Percentiles rank a stretch among this genome's conserved stretches.
Evolutionary conservation across 148 eudicot genomes (phyloP).

Genomic region (Linanthus parryae): DNA sequence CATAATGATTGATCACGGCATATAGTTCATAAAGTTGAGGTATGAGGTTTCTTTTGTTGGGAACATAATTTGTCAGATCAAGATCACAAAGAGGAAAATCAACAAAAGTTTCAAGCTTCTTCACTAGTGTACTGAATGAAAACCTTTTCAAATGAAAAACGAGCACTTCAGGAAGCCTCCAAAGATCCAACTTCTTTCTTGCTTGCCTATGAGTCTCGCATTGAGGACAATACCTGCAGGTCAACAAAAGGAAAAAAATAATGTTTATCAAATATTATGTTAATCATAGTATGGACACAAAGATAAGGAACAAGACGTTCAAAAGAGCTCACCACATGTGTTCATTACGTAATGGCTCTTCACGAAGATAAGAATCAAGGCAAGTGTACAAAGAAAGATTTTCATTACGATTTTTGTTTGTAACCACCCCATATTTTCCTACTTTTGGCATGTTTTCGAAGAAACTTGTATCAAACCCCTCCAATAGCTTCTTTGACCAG

Average conservation of each 20-base stretch:
- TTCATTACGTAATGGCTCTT: conserved; percentile 95
- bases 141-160: conserved; percentile 94
- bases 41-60: conserved; percentile 67
- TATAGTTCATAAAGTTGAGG: conserved; percentile 87
- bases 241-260: too few relatives aligned
- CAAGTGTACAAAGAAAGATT: conserved; percentile 92
- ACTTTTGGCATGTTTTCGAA: conserved; percentile 89
- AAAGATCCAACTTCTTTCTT: conserved; percentile 92
- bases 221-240: conserved; percentile 95
- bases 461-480: conserved; percentile 56
- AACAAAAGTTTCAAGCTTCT: conserved; percentile 85
- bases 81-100: conserved; percentile 87
- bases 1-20: conserved; percentile 91
- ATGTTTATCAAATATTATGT: too few relatives aligned
- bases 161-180: conserved; percentile 97
- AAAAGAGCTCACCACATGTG: conserved; percentile 85
- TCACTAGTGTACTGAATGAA: conserved; percentile 84
- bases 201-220: conserved; percentile 96
- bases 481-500: conserved; percentile 85
- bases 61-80: conserved; percentile 82
- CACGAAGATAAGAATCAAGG: conserved; percentile 91
- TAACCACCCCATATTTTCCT: conserved; percentile 52
- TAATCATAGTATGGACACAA: too few relatives aligned
- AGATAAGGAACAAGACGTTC: not conserved
- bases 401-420: conserved; percentile 83